Conservation (phyloP, 371 early-diverging fungal species). For the Mucor plumbeus region DNA sequence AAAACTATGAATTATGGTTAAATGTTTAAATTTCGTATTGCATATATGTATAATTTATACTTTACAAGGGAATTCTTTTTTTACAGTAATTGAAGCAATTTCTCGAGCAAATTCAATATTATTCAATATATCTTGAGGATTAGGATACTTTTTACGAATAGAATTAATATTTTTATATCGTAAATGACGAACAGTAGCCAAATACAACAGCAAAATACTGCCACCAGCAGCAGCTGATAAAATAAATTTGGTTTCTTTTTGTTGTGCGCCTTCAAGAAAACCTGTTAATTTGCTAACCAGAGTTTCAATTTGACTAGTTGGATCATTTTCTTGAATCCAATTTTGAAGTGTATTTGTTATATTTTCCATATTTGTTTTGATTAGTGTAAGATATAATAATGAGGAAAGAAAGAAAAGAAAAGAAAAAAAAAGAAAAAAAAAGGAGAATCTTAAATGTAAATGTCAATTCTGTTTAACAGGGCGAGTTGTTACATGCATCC, state of each 20-base stretch:
- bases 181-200: constrained; percentile 38
- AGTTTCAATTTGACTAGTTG: neutral
- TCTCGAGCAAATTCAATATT: constrained; percentile 38
- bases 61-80: constrained; percentile 53
- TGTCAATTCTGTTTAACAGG: neutral
- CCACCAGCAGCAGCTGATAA: neutral
- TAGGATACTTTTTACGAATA: constrained; percentile 45
- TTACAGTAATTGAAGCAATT: constrained; percentile 21
- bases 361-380: neutral
- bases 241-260: neutral
- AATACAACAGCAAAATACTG: constrained; percentile 19
- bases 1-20: neutral
- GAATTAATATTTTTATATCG: constrained; percentile 40
- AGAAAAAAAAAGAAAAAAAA: neutral
- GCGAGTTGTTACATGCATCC: neutral
- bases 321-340: neutral
- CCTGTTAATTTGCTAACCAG: neutral
- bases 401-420: neutral
- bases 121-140: constrained; percentile 44
- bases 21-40: neutral
- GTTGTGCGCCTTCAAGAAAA: neutral
- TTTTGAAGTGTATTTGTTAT: neutral
- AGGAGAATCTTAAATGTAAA: neutral
- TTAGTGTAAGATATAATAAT: neutral
- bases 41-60: neutral